Conservation (phyloP, 441 rosid species). For the California macrophylla region DNA sequence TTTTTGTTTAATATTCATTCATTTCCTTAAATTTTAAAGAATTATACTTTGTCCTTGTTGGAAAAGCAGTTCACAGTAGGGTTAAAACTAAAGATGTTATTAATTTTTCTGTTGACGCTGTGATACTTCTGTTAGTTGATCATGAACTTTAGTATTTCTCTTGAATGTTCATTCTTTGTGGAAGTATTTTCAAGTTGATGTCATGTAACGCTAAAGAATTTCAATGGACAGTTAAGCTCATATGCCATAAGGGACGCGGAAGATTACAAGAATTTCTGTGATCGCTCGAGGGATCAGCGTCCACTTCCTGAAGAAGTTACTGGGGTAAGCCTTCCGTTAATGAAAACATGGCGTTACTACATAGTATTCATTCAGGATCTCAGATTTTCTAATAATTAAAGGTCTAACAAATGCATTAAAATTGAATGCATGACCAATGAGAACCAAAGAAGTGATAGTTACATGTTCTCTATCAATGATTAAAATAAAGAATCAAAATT, state of each 20-base stretch:
- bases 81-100: neutral
- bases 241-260: conserved; percentile 80
- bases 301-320: conserved; percentile 79
- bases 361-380: neutral
- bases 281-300: conserved; percentile 68
- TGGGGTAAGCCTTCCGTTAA: conserved; percentile 44
- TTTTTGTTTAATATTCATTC: neutral
- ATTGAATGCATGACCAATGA: too few relatives aligned
- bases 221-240: conserved; percentile 46
- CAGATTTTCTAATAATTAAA: neutral
- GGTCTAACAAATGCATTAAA: neutral
- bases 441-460: too few relatives aligned
- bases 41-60: neutral
- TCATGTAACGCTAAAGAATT: neutral
- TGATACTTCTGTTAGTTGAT: neutral
- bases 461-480: too few relatives aligned
- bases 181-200: neutral
- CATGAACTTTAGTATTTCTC: neutral
- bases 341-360: neutral
- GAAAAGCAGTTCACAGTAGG: neutral
- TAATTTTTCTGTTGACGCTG: neutral
- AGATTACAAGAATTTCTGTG: conserved; percentile 79
- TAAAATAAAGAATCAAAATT: too few relatives aligned
- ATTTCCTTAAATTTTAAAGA: neutral
- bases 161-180: neutral